phyloP scores from a whole-genome alignment of 2,329 filamentous ascomycete genomes.

The Helminthosporium solani region DNA sequence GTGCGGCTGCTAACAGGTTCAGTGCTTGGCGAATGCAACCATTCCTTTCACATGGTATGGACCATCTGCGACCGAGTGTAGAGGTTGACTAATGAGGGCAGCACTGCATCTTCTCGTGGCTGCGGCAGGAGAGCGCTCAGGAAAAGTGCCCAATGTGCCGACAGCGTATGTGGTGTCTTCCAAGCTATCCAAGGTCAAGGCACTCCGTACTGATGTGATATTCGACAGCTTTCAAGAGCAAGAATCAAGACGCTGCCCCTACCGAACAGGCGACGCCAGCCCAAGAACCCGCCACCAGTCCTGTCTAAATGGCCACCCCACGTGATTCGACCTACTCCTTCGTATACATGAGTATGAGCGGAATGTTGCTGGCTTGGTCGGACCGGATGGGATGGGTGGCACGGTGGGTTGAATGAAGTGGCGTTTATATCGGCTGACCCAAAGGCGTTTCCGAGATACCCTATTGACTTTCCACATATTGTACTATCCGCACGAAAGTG shows the following conservation, averaged over 20 bases:
- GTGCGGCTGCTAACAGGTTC: slow-evolving; percentile 13
- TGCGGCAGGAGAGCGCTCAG: slow-evolving; percentile 89
- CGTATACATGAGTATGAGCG: too few species aligned
- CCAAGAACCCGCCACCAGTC: slow-evolving; percentile 21
- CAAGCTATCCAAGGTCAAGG: neutral
- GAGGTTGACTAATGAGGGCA: slow-evolving; percentile 38
- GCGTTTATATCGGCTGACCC: slow-evolving; percentile 2
- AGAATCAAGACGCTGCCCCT: slow-evolving; percentile 35
- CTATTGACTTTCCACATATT: slow-evolving; percentile 8
- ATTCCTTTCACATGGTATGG: slow-evolving; percentile 92
- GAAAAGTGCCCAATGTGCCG: slow-evolving; percentile 98
- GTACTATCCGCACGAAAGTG: too few species aligned
- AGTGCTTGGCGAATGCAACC: slow-evolving; percentile 96
- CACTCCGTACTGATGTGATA: too few species aligned
- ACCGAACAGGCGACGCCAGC: slow-evolving; percentile 14
- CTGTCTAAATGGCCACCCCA: slow-evolving; percentile 3
- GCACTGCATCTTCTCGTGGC: slow-evolving; percentile 97
- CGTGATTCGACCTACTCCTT: neutral
- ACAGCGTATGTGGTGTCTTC: slow-evolving; percentile 65
- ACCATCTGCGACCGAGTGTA: neutral
- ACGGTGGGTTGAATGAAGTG: neutral
- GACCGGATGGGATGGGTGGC: neutral
- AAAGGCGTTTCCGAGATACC: slow-evolving; percentile 31
- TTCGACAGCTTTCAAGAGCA: slow-evolving; percentile 41
- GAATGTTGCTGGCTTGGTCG: too few species aligned